Conservation (phyloP, 1,284 basidiomycete genomes). For the Cystobasidium pallidum region DNA sequence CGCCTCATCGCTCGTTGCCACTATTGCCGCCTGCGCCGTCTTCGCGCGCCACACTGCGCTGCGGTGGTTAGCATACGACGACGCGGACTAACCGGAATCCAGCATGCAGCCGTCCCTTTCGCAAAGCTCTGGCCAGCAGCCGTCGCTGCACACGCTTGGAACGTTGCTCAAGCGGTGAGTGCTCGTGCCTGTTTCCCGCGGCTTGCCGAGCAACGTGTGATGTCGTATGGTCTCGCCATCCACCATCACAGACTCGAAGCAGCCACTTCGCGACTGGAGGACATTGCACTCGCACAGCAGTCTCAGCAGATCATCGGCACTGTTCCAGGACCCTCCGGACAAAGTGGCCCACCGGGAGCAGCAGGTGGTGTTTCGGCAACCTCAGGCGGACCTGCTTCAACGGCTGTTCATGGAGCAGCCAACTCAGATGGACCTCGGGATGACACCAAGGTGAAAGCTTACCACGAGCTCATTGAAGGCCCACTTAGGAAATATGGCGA, state of each 20-base stretch:
- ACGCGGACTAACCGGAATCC: neutral
- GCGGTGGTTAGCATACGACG: neutral
- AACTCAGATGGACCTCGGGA: slow-evolving; percentile 56
- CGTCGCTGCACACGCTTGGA: slow-evolving; percentile 39
- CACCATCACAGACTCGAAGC: slow-evolving; percentile 71
- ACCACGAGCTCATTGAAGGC: slow-evolving; percentile 71
- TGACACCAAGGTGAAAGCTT: slow-evolving; percentile 64
- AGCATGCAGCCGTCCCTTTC: slow-evolving; percentile 14
- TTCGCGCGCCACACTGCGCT: neutral
- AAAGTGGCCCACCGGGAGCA: slow-evolving; percentile 57
- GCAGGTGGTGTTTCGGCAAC: slow-evolving; percentile 58
- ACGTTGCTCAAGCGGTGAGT: slow-evolving; percentile 46
- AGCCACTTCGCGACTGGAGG: slow-evolving; percentile 90
- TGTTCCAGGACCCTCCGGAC: slow-evolving; percentile 53
- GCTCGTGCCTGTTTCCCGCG: neutral
- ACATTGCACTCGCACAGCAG: slow-evolving; percentile 67
- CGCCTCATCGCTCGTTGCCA: neutral
- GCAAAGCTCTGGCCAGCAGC: slow-evolving; percentile 14
- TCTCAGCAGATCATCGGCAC: slow-evolving; percentile 45
- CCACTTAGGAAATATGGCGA: slow-evolving; percentile 74
- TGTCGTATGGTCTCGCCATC: neutral
- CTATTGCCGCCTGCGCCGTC: neutral
- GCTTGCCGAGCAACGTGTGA: neutral
- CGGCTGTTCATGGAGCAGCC: slow-evolving; percentile 57
- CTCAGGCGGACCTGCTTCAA: slow-evolving; percentile 57